A percentile compares a stretch with the other conserved stretches of the same genome.
These are phyloP conservation scores for Sphaerulina populicola DNA, from an alignment of 2,329 filamentous ascomycete genomes.

Conservation along the genomic window DNA sequence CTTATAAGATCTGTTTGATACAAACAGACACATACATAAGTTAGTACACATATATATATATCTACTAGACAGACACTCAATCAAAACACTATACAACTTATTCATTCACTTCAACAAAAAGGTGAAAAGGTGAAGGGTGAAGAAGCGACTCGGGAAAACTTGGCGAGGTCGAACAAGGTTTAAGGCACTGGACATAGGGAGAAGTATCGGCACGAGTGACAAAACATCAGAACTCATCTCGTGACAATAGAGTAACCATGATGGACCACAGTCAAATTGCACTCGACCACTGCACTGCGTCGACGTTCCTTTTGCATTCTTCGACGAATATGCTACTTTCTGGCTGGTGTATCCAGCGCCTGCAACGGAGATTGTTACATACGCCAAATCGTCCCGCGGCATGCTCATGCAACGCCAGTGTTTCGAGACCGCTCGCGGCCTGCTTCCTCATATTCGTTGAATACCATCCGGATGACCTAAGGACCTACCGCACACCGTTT, in stretches of 20 bases:
- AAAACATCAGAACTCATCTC: too few relatives aligned
- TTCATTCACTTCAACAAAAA: too few relatives aligned
- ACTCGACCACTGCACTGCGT: background rate
- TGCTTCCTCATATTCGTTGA: constrained; percentile 7
- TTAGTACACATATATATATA: too few relatives aligned
- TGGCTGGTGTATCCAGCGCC: background rate
- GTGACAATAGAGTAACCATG: background rate
- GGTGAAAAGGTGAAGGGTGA: too few relatives aligned
- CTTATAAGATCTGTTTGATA: too few relatives aligned
- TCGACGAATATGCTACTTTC: background rate
- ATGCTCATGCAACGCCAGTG: constrained; percentile 4
- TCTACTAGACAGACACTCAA: too few relatives aligned
- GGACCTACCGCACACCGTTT: constrained; percentile 5
- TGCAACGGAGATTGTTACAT: constrained; percentile 3
- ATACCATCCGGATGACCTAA: constrained; percentile 3
- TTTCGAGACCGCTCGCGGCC: background rate
- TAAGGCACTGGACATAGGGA: too few relatives aligned
- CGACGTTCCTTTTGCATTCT: background rate
- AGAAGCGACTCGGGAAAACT: too few relatives aligned
- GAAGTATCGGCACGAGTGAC: too few relatives aligned
- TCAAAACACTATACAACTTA: too few relatives aligned
- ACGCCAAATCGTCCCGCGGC: constrained; percentile 7
- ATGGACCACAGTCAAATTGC: background rate
- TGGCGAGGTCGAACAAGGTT: too few relatives aligned
- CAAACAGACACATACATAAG: too few relatives aligned